Evolutionary conservation across 208 protist species (phyloP).

Genomic region (Leishmania mexicana): DNA sequence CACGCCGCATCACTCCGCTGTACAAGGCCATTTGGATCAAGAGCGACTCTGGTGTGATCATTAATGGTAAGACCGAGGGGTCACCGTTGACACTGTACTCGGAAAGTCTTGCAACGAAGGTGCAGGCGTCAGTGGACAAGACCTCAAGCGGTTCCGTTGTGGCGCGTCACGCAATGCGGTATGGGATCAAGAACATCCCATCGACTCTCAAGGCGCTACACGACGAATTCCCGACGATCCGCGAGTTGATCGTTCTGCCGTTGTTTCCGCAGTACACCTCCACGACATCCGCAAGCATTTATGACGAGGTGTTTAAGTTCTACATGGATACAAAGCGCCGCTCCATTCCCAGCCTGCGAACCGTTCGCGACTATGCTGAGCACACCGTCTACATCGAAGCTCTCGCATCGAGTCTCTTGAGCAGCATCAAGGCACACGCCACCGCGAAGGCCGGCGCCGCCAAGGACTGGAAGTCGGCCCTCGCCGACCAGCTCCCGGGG

Average conservation of each 20-base stretch:
- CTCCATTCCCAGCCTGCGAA: conserved; percentile 39
- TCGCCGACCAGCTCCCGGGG: neutral
- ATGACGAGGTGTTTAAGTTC: conserved; percentile 48
- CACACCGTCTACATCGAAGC: conserved; percentile 45
- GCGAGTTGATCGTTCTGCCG: conserved; percentile 45
- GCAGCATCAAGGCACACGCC: conserved; percentile 18
- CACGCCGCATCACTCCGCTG: conserved; percentile 18
- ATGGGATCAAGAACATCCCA: conserved; percentile 32
- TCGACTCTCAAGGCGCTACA: conserved; percentile 14
- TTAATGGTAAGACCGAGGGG: conserved; percentile 21
- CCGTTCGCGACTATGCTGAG: conserved; percentile 48
- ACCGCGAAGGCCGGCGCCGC: neutral
- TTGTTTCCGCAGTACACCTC: conserved; percentile 71
- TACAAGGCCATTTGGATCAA: conserved; percentile 46
- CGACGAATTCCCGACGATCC: conserved; percentile 15
- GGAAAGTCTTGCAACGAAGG: conserved; percentile 9
- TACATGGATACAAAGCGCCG: conserved; percentile 20
- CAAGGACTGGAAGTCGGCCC: conserved; percentile 5
- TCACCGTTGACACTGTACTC: conserved; percentile 17
- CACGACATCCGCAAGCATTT: conserved; percentile 39
- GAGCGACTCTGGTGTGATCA: conserved; percentile 5
- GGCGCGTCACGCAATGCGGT: conserved; percentile 37
- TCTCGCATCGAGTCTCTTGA: conserved; percentile 21
- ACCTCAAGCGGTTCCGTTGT: conserved; percentile 10
- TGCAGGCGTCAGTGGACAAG: neutral